Evolutionary conservation across 2,329 filamentous ascomycete genomes (phyloP), one percentile per base, ranked within the genome.

Genomic region (Pyrenochaeta sp.): DNA sequence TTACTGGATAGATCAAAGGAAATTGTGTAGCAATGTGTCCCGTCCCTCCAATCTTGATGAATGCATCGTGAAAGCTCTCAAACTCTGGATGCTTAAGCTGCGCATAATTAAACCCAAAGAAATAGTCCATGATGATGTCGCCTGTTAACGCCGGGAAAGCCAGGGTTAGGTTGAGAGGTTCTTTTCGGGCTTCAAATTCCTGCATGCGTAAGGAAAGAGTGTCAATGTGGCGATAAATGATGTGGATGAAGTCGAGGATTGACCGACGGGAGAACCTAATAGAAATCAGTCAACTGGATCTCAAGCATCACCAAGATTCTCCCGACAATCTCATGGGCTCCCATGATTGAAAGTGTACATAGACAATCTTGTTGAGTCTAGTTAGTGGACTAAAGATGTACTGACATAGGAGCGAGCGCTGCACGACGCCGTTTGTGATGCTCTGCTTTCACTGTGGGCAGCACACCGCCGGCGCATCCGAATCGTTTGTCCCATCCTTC

Each of bases 111-210:
- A 76, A 73, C 12, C 74, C 73, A 46, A 75, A 75, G 59, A 74
- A 75, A 56, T 81, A 82, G 51, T 80, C 73, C 58, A 79, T 80
- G 61, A 83, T 80, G 44, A 82, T 76, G 32, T 83, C 81, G 32
- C 80, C 80, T 1, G 79, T 79, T 45, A 79, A 72, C 22, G 79
- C 79, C 24, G 74, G 77, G 49, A 78, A 80, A 0, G 77, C 69
- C 54, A 68, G 54, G 12, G 62, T 65, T 28, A 76, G 54, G 48
- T 73, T 75, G 46, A 75, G 40, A 2, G 72, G 69, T 57, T 73
- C 68, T 48, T 74, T 71, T 42, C 67, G 57, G 7, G 55, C 58
- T 50, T 72, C 70, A 61, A 72, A 75, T 47, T 72, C 72, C 47
- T 68, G 67, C 62, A 73, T 71, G 30, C 72, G 70, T 13, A 51